Base-by-base conservation (phyloP, 345 rosid genomes). In the Gossypium longicalyx region DNA sequence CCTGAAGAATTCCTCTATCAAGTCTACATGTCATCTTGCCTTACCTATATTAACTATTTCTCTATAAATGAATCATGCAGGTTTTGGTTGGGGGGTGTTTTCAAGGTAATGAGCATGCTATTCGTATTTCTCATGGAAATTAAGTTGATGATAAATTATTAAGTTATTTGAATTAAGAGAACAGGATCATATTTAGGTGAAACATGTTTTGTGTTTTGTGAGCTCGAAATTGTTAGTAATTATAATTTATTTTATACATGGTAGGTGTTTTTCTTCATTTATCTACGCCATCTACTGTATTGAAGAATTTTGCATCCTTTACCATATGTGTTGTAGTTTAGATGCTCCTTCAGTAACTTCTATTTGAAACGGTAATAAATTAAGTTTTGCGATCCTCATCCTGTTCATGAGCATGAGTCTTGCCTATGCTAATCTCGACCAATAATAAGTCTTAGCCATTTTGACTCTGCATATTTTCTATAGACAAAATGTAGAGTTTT, bases 41-140 rank as follows among this genome's bases (percentile, higher is more conserved):
- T 2, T 72, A 12, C 20, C 10, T 67, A 15, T 48, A 12, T 70
- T 13, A 43, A 45, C 70, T 62, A 51, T 59, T 74, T 10, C 72
- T 73, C 47, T 71, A 60, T 53, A 23, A 75, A 15, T 52, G 49
- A 16, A 69, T 47, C 78, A 38, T 83, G 72, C 82, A 93, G 98
- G 88, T 93, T 93, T 77, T 93, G 98, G 97, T 81, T 89, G 77
- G 98, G 90, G 75, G 97, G 97, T 51, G 23, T 90, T 62, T 91
- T 94, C 80, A 94, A 94, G 97, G 98, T 92, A 86, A 72, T 34
- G 29, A 61, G 44, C 63, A 64, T 19, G 22, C 44, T 67, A 22
- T 25, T 47, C 38, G 9, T 53, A 38, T 58, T 47, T 4, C 34
- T 56, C 23, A 23, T 20, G 44, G 45, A 65, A 72, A 63, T 63